These are phyloP conservation scores for Nicotiana otophora DNA, from an alignment of 257 asterid species.

Conservation along the genomic window DNA sequence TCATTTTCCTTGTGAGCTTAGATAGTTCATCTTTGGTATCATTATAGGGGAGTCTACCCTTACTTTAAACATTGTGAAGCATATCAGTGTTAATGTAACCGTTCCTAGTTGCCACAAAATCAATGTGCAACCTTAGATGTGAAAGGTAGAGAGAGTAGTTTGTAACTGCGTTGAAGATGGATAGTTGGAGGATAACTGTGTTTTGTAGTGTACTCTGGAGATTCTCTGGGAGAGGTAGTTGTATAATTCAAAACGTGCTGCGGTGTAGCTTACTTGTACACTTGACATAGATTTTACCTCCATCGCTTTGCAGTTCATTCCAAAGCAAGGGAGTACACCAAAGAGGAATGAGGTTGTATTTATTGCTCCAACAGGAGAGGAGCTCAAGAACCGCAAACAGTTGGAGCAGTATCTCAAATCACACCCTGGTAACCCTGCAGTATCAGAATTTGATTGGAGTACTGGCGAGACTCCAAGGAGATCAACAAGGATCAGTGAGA, in stretches of 20 bases:
- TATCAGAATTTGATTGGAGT: conserved; percentile 88
- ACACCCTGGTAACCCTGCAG: conserved; percentile 61
- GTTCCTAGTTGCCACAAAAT: background rate
- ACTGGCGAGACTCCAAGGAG: conserved; percentile 94
- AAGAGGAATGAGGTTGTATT: conserved; percentile 68
- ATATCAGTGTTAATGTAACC: background rate
- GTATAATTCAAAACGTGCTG: background rate
- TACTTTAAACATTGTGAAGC: background rate
- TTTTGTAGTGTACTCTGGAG: background rate
- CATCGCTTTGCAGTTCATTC: conserved; percentile 46
- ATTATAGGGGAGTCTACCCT: background rate
- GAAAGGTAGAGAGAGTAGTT: background rate
- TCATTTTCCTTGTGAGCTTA: background rate
- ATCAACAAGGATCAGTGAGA: conserved; percentile 85
- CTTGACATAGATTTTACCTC: background rate
- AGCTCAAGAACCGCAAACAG: conserved; percentile 57
- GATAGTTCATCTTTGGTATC: background rate
- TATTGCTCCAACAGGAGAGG: conserved; percentile 87
- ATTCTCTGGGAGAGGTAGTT: background rate
- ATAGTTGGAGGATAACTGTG: background rate
- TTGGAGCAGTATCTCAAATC: conserved; percentile 72
- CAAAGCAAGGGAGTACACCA: conserved; percentile 59
- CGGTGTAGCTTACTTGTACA: background rate
- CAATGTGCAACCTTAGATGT: background rate
- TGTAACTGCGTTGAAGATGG: background rate